Evolutionary conservation across 164 flowering plant genomes (phyloP), one percentile per base, ranked within the genome.

Genomic region (Euptelea pleiosperma): DNA sequence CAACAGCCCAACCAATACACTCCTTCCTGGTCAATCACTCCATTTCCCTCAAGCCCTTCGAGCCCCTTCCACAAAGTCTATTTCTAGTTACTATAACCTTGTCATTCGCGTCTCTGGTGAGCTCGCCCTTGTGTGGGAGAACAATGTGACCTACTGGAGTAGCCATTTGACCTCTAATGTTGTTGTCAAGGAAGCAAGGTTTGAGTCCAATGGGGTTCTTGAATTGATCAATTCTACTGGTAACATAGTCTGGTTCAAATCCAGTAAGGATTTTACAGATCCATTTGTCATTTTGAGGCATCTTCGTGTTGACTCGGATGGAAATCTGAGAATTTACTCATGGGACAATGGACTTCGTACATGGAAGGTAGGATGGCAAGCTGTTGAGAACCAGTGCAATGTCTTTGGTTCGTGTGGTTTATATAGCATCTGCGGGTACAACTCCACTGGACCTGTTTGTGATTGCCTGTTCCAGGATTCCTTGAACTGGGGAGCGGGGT

Each of bases 291-390:
- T 40, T 56, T 63, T 75, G 41, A 76, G 83, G 67, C 78, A 69
- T 70, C 71, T 78, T 10, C 69, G 76, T 54, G 67, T 81, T 14
- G 86, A 78, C 30, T 37, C 75, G 2, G 86, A 81, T 77, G 86
- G 86, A 16, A 81, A 81, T 64, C 63, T 81, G 60, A 70, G 86
- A 54, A 78, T 78, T 16, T 81, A 81, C 69, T 81, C 76, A 0
- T 81, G 86, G 86, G 73, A 70, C 15, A 34, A 21, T 57, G 55
- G 4, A 28, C 34, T 62, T 35, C 66, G 19, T 33, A 25, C 37
- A 6, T 81, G 86, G 86, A 76, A 45, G 61, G 70, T 77, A 8
- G 79, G 77, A 24, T 81, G 86, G 82, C 82, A 79, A 63, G 80
- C 80, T 15, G 74, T 79, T 55, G 68, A 76, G 58, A 71, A 79